Base-by-base conservation (phyloP, 2,329 filamentous ascomycete species). In the Venturia pyrina region DNA sequence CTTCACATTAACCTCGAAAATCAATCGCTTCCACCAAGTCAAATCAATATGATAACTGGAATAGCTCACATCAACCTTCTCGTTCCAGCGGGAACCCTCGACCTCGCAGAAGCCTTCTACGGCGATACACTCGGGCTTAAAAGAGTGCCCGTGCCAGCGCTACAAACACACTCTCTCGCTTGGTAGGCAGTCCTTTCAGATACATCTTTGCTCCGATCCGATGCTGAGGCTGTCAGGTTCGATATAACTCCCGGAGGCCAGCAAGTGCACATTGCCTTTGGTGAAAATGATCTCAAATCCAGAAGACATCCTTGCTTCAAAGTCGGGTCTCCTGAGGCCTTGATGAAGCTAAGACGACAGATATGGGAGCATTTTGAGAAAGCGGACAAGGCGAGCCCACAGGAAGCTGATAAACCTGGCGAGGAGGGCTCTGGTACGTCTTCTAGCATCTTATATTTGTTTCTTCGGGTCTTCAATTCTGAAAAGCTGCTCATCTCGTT, bases 301-400 rank as follows among this genome's bases (percentile, higher is more conserved):
- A 75, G 75, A 2, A 78, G 83, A 1, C 85, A 88, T 69, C 83
- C 84, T 3, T 88, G 85, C 73, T 87, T 88, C 69, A 79, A 77
- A 46, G 69, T 87, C 2, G 77, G 73, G 1, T 80, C 76, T 15
- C 73, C 70, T 1, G 81, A 84, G 37, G 77, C 78, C n/a, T 73
- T 88, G 60, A 69, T 78, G 13, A 70, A 72, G 66, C 70, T 87
- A 68, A 79, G 82, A 69, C 70, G 75, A 67, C 75, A 74, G 61
- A 77, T 87, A 19, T 85, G 79, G 75, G 79, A 79, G 46, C 85
- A 87, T 72, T 78, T 77, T 68, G 70, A 79, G 64, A 72, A 71
- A 0, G 82, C 82, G 0, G 81, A 81, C 0, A 72, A 76, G 2
- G 79, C 79, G 0, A 83, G 83, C 4, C 85, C 85, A 0, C 72